phyloP scores from a whole-genome alignment of 2,329 filamentous ascomycete species.

The Microthyrium microscopicum region DNA sequence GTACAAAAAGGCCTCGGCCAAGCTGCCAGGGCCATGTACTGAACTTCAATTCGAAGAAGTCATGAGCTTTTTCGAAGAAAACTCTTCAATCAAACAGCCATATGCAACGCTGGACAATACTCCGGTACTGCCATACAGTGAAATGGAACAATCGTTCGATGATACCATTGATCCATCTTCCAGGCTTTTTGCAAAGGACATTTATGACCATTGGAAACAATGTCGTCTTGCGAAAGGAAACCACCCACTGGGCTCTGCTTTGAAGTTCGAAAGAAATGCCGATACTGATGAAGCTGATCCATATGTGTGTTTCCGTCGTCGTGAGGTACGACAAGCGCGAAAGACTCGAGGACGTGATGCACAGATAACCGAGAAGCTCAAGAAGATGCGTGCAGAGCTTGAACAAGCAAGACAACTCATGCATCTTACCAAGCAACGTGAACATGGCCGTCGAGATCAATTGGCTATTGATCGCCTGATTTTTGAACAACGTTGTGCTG shows the following conservation, averaged over 20 bases:
- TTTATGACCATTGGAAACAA: conserved; percentile 8
- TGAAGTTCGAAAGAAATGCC: conserved; percentile 89
- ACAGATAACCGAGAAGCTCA: conserved; percentile 86
- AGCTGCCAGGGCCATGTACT: conserved; percentile 43
- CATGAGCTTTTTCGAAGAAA: conserved; percentile 90
- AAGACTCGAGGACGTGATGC: conserved; percentile 91
- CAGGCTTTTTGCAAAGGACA: conserved; percentile 6
- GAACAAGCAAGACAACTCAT: conserved; percentile 77
- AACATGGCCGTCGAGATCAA: conserved; percentile 61
- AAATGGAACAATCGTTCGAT: conserved; percentile 38
- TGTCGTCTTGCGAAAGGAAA: conserved; percentile 42
- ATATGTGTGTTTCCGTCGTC: conserved; percentile 92
- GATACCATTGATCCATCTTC: conserved; percentile 3
- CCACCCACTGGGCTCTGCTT: conserved; percentile 53
- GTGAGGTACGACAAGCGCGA: conserved; percentile 82
- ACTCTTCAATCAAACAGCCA: conserved; percentile 65
- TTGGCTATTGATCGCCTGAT: conserved; percentile 58
- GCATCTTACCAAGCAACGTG: conserved; percentile 60
- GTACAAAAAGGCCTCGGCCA: conserved; percentile 39
- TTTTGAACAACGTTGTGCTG: conserved; percentile 64
- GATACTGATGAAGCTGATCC: conserved; percentile 93
- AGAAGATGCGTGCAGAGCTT: conserved; percentile 75
- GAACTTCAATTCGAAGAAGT: conserved; percentile 88
- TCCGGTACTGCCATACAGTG: conserved; percentile 40
- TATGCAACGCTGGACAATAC: conserved; percentile 77